phyloP scores from a whole-genome alignment of 129 eudicot genomes.

The Logfia minima region DNA sequence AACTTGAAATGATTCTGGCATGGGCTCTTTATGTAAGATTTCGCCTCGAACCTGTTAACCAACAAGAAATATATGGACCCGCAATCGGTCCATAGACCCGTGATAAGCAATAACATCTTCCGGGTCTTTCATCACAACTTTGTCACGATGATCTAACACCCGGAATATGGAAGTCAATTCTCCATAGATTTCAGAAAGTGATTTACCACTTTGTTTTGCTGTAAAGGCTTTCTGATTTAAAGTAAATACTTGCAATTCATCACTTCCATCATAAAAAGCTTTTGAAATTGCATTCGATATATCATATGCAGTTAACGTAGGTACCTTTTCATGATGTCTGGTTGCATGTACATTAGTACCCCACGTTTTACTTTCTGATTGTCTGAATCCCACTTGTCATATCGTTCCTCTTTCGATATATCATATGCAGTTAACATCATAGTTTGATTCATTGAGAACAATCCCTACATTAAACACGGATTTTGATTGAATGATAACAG shows the following conservation, averaged over 20 bases:
- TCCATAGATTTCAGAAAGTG: conserved; percentile 19
- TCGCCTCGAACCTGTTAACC: conserved; percentile 9
- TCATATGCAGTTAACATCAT: too few species aligned
- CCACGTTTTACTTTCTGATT: too few species aligned
- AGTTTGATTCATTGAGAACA: too few species aligned
- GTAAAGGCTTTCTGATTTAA: background rate
- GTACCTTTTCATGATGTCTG: too few species aligned
- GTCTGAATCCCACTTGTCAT: too few species aligned
- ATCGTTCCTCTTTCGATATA: too few species aligned
- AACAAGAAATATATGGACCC: conserved; percentile 18
- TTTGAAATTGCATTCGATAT: too few species aligned
- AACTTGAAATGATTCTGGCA: background rate
- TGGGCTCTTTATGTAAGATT: background rate
- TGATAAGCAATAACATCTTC: background rate
- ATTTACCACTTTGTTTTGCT: conserved; percentile 2
- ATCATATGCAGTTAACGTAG: too few species aligned
- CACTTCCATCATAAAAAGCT: background rate
- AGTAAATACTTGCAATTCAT: conserved; percentile 19
- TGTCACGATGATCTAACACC: conserved; percentile 5
- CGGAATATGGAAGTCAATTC: conserved; percentile 1
- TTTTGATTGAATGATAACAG: too few species aligned
- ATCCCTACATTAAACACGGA: too few species aligned
- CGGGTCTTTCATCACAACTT: conserved; percentile 11
- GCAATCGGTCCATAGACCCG: background rate
- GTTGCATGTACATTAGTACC: too few species aligned